Conservation (phyloP, 1,284 basidiomycete species). For the Pisolithus thermaeus region DNA sequence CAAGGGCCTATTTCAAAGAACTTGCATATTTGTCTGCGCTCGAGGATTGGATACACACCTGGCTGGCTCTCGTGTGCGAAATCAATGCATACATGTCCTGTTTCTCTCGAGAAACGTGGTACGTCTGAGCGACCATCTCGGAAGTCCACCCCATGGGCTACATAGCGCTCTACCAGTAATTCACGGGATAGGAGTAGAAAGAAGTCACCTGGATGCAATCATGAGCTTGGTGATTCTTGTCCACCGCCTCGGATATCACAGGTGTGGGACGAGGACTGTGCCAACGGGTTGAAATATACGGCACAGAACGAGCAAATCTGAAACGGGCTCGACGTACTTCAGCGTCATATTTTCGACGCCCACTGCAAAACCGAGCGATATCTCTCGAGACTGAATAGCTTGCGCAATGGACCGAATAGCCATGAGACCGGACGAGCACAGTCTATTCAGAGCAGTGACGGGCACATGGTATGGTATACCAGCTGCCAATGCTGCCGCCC, state of each 20-base stretch:
- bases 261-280: slow-evolving; percentile 73
- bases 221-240: slow-evolving; percentile 48
- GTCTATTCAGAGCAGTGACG: slow-evolving; percentile 73
- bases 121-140: slow-evolving; percentile 80
- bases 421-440: slow-evolving; percentile 85
- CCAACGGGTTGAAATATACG: background rate
- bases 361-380: slow-evolving; percentile 71
- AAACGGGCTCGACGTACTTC: slow-evolving; percentile 44
- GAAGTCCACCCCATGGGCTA: slow-evolving; percentile 94
- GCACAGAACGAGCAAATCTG: background rate
- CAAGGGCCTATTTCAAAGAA: slow-evolving; percentile 42
- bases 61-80: slow-evolving; percentile 73
- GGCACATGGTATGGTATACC: slow-evolving; percentile 76
- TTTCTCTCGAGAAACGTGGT: slow-evolving; percentile 66
- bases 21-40: background rate
- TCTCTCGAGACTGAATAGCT: slow-evolving; percentile 65
- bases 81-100: slow-evolving; percentile 81
- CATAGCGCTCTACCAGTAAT: slow-evolving; percentile 5
- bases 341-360: slow-evolving; percentile 84
- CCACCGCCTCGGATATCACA: slow-evolving; percentile 56
- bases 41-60: slow-evolving; percentile 33
- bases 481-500: slow-evolving; percentile 76
- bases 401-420: slow-evolving; percentile 78
- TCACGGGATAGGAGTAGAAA: background rate
- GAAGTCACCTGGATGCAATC: slow-evolving; percentile 69